These are phyloP conservation scores for Saccharomyces hybrid DNA, from an alignment of 1,139 yeast species.

Conservation along the genomic window DNA sequence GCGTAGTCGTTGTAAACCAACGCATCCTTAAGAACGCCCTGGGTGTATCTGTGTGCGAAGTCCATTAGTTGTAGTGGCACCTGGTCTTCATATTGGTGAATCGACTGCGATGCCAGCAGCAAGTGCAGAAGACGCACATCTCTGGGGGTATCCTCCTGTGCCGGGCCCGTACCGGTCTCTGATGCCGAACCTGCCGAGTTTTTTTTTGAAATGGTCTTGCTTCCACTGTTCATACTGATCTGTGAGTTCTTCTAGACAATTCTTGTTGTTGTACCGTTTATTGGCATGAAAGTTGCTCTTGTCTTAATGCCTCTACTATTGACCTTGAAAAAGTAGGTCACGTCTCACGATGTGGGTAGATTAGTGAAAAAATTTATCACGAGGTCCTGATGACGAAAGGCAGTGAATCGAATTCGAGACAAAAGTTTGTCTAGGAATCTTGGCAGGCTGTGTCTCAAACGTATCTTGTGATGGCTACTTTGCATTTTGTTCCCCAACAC, in stretches of 20 bases:
- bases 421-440: not conserved
- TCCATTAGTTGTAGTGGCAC: constrained; percentile 95
- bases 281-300: not conserved
- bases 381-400: not conserved
- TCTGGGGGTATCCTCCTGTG: constrained; percentile 49
- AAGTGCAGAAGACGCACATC: constrained; percentile 87
- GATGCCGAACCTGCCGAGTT: not conserved
- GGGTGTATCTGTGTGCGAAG: constrained; percentile 85
- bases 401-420: not conserved
- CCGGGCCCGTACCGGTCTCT: not conserved
- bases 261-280: not conserved
- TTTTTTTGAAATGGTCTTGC: not conserved
- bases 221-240: not conserved
- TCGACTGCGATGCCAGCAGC: constrained; percentile 89
- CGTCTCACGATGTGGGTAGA: not conserved
- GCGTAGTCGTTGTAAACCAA: constrained; percentile 81
- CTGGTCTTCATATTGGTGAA: constrained; percentile 86
- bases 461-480: constrained; percentile 30
- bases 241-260: not conserved
- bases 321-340: not conserved
- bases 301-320: not conserved
- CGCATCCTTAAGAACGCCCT: constrained; percentile 82
- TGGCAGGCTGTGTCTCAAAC: not conserved
- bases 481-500: constrained; percentile 32
- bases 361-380: not conserved